Base-by-base conservation (phyloP, 805 yeast species). In the Saturnispora sanitii region DNA sequence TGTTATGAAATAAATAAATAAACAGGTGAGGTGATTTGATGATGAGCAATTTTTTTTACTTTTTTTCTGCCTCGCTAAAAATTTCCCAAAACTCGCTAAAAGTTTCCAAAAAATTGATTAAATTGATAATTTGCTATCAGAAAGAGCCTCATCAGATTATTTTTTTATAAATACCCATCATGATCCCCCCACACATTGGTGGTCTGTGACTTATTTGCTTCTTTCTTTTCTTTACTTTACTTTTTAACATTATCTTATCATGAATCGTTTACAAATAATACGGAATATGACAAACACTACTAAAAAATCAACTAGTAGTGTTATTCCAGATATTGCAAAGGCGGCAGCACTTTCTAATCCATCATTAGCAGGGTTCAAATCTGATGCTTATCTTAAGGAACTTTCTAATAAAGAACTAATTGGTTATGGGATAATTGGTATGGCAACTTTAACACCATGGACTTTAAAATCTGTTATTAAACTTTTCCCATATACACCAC, bases 401-500 rank as follows among this genome's bases (percentile, higher is more conserved):
- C 62, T 80, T 30, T 67, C 70, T 27, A 65, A 60, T 37, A 55
- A 67, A 5, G 82, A 81, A 57, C 63, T 83, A 39, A 58, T 82
- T 35, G 79, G 84, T 1, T 73, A 77, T 47, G 71, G 78, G 30
- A 64, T 79, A 43, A 82, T 83, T 48, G 92, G 92, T 6, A 44
- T 75, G 32, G 80, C 80, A 32, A 82, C 90, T 1, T 48, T 79
- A 26, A 77, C 77, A 57, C 79, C 77, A 51, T 70, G 79, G 27
- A 68, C 78, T 26, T 66, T 83, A 47, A 66, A 79, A 45, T 42
- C 73, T 6, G 79, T 77, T 37, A 78, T 81, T 51, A 77, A 71
- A 49, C 33, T 73, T 6, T 83, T 82, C 62, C 94, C 94, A 3
- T 75, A 70, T 48, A 73, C 80, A 11, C 97, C 97, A 17, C 66